phyloP scores from a whole-genome alignment of 2,329 filamentous ascomycete species.

The Teratosphaeria nubilosa region DNA sequence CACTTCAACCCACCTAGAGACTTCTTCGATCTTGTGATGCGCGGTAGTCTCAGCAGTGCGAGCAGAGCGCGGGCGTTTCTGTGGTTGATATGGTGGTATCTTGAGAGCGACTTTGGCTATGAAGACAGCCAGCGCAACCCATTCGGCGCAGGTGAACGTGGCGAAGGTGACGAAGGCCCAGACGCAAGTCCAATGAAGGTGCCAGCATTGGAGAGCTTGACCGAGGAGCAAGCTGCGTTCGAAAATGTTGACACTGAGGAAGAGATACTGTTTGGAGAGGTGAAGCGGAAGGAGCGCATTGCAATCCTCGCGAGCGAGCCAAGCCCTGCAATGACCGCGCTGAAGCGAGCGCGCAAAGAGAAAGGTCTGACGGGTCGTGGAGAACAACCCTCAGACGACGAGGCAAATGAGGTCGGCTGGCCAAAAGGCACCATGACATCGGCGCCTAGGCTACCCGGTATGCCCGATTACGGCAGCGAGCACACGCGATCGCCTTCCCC shows the following conservation, averaged over 20 bases:
- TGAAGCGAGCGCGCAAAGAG: conserved; percentile 39
- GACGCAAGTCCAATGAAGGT: conserved; percentile 45
- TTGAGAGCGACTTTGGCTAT: conserved; percentile 87
- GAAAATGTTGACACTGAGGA: conserved; percentile 68
- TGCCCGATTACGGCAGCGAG: conserved; percentile 31
- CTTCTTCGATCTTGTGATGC: conserved; percentile 96
- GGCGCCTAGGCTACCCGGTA: neutral
- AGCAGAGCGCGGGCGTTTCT: conserved; percentile 82
- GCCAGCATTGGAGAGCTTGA: conserved; percentile 56
- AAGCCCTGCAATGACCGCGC: conserved; percentile 50
- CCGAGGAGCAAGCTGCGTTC: conserved; percentile 50
- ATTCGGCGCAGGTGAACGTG: conserved; percentile 55
- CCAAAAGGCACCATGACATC: conserved; percentile 1
- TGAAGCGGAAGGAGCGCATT: conserved; percentile 64
- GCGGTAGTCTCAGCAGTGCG: conserved; percentile 66
- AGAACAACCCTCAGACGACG: conserved; percentile 20
- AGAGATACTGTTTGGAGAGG: conserved; percentile 59
- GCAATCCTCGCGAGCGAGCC: conserved; percentile 65
- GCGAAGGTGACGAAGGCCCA: conserved; percentile 31
- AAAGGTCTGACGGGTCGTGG: conserved; percentile 28
- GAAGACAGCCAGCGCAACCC: conserved; percentile 85
- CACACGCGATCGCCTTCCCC: conserved; percentile 37
- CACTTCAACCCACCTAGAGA: conserved; percentile 80
- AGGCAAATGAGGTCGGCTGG: conserved; percentile 20
- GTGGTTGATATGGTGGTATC: conserved; percentile 98